These are phyloP conservation scores for Xylaria sp. DNA, from an alignment of 2,329 filamentous ascomycete genomes.

Conservation along the genomic window DNA sequence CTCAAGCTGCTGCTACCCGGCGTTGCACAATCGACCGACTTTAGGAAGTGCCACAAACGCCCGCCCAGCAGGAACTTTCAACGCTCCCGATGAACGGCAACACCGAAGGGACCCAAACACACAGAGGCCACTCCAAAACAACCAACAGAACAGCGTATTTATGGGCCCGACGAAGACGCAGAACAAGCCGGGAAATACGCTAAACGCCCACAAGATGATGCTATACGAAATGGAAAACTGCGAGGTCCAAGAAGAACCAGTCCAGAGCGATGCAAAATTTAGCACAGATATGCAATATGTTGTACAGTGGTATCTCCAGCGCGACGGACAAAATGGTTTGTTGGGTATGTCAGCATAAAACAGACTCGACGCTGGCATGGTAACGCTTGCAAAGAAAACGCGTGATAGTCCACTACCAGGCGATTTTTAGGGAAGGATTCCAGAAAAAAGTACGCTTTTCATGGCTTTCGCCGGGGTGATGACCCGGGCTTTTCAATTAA, in stretches of 20 bases:
- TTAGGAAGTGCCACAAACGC: constrained; percentile 35
- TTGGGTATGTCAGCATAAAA: constrained; percentile 45
- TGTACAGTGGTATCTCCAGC: constrained; percentile 50
- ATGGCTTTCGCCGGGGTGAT: constrained; percentile 41
- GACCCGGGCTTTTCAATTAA: constrained; percentile 67
- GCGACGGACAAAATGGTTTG: constrained; percentile 43
- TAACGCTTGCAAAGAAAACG: constrained; percentile 34
- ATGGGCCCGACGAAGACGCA: constrained; percentile 1
- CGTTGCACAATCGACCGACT: constrained; percentile 37
- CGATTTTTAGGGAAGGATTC: background rate
- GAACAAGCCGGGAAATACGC: constrained; percentile 33
- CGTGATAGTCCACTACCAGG: constrained; percentile 5
- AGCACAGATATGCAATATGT: constrained; percentile 39
- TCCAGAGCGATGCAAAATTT: constrained; percentile 34
- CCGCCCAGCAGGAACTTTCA: constrained; percentile 11
- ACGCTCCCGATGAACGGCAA: constrained; percentile 17
- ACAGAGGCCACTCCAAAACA: constrained; percentile 11
- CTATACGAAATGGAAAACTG: constrained; percentile 28
- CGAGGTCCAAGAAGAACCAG: constrained; percentile 22
- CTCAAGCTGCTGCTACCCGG: constrained; percentile 42
- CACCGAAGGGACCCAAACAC: constrained; percentile 7
- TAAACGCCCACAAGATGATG: constrained; percentile 37
- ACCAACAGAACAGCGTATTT: constrained; percentile 17
- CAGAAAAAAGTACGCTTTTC: constrained; percentile 5
- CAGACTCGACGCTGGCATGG: constrained; percentile 29